Evolutionary conservation across 2,329 filamentous ascomycete species (phyloP), one percentile per base, ranked within the genome.

Genomic region (Chlorencoelia australis): DNA sequence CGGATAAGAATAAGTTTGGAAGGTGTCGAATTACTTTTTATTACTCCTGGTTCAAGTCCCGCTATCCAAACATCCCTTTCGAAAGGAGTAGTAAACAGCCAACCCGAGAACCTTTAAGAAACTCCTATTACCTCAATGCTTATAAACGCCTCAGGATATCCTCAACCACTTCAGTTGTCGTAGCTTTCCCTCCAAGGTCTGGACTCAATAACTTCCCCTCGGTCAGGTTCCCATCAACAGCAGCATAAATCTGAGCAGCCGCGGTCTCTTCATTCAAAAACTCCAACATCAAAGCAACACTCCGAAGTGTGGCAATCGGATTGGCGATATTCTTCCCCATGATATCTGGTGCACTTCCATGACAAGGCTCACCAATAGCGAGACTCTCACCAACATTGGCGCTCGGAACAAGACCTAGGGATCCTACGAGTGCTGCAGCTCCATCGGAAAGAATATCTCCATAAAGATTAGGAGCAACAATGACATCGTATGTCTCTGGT

Each of bases 311-410:
- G 22, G 91, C 91, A 56, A 98, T 93, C 16, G 91, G 91, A 66
- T 98, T 98, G 49, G 91, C 87, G 56, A 98, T 89, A 47, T 80
- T 78, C 69, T 82, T 70, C 49, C 91, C 91, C 74, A 87, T 79
- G 47, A 98, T 98, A 58, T 98, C 91, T 5, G 91, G 91, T 19
- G 91, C 91, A 53, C 81, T 88, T 31, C 91, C 91, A 63, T 98
- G 91, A 69, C 91, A 96, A 36, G 91, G 91, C 75, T 98, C 91
- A 47, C 91, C 91, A 54, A 98, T 96, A 49, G 86, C 91, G 58
- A 96, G 95, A 28, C 74, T 74, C 60, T 94, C 84, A 47, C 91
- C 88, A 8, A 98, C 91, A 59, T 98, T 98, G 50, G 91, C 91
- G 50, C 79, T 86, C 30, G 91, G 91, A 1, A 98, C 91, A 25